Conservation (phyloP, 2,329 filamentous ascomycete species). For the Orbilia blumenaviensis region DNA sequence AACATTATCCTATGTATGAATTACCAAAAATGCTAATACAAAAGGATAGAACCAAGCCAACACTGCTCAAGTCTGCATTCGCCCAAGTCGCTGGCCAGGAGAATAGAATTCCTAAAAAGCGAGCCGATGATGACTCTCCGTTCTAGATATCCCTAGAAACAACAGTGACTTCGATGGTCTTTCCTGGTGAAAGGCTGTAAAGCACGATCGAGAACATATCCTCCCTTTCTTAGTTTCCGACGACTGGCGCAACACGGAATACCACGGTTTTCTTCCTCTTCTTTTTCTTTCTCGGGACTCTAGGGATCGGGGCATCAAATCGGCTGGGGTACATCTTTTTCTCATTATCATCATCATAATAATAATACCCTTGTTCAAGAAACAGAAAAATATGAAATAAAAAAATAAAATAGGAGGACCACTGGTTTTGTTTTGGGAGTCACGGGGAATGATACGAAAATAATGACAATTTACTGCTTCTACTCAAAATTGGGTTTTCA, state of each 20-base stretch:
- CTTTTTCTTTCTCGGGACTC: conserved; percentile 9
- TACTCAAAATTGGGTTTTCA: not conserved
- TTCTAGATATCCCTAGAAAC: conserved; percentile 13
- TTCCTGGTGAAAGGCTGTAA: not conserved
- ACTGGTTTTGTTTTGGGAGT: not conserved
- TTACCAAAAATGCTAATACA: conserved; percentile 1
- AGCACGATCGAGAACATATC: not conserved
- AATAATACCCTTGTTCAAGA: too few species aligned
- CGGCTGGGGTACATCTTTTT: not conserved
- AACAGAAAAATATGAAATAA: too few species aligned
- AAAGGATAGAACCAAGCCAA: conserved; percentile 39
- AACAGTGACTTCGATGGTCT: not conserved
- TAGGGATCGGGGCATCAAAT: conserved; percentile 7
- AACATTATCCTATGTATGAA: not conserved
- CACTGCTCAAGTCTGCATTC: conserved; percentile 45
- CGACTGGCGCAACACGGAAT: not conserved
- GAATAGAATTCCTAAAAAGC: conserved; percentile 46
- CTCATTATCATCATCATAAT: not conserved
- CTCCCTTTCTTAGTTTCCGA: not conserved
- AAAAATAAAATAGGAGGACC: too few species aligned
- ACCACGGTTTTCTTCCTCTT: not conserved
- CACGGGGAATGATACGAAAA: not conserved
- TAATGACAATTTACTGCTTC: not conserved
- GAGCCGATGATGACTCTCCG: conserved; percentile 42
- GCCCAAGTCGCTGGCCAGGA: conserved; percentile 39